Base-by-base conservation (phyloP, 1,284 basidiomycete species). In the Gomphus bonarii region DNA sequence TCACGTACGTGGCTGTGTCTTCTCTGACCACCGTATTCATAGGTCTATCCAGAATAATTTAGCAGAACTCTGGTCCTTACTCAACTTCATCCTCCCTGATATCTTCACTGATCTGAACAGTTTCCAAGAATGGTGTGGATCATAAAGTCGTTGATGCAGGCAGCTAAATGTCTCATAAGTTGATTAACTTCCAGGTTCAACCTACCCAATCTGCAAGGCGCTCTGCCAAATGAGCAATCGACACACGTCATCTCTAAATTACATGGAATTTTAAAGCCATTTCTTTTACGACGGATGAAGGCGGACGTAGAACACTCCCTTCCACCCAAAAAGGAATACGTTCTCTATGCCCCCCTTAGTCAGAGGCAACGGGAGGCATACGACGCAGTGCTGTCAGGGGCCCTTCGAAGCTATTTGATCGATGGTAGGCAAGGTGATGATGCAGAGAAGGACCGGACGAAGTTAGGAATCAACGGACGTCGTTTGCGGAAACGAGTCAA, bases 311-410 rank as follows among this genome's bases (percentile, higher is more conserved):
- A 94, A 67, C 79, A 81, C 55, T 78, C 82, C 54, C 75, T 98
- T 9, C 87, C 86, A 0, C 88, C 87, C 1, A 97, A 97, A 76
- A 97, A 95, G 70, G 95, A 97, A 72, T 97, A 98, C 63, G 82
- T 97, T 4, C 77, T 97, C 0, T 97, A 95, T 63, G 92, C 94
- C 0, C 94, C 93, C 0, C 74, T 97, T 6, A 95, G 85, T 47
- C 73, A 81, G 48, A 76, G 78, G 47, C 95, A 98, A 65, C 84
- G 86, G 56, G 82, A 90, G 58, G 74, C 95, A 14, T 97, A 97
- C 66, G 85, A 95, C 59, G 82, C 82, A 7, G 82, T 92, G 30
- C 72, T 92, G 9, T 74, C 78, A 28, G 83, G 89, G 0, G 77
- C 76, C 3, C 72, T 93, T 16, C 75, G 89, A 5, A 70, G 76